Evolutionary conservation across 2,329 filamentous ascomycete species (phyloP).

Genomic region (Penicillium brasilianum): DNA sequence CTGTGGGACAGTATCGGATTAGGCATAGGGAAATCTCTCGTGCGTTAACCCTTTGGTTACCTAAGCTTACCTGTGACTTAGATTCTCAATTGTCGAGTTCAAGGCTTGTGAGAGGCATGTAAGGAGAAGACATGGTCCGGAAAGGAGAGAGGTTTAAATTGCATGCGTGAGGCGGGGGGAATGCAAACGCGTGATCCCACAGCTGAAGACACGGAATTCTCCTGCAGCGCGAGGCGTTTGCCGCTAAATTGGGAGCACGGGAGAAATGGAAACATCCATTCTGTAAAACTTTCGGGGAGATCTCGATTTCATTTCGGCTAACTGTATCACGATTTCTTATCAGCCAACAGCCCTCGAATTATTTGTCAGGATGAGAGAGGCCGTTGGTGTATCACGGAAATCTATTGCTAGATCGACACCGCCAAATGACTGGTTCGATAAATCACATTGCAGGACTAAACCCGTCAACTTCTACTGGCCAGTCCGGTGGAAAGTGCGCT

Average conservation of each 20-base stretch:
- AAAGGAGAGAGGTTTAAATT: background rate
- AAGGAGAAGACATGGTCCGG: background rate
- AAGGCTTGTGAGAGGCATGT: background rate
- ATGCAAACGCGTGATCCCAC: background rate
- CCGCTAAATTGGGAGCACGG: too few relatives aligned
- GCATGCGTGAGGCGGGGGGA: background rate
- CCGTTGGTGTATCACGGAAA: too few relatives aligned
- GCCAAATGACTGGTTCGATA: background rate
- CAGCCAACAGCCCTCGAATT: background rate
- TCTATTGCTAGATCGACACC: too few relatives aligned
- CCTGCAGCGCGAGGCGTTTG: background rate
- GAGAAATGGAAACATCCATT: background rate
- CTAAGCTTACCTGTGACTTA: background rate
- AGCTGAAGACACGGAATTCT: background rate
- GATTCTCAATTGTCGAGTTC: background rate
- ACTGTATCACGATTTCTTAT: background rate
- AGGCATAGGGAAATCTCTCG: background rate
- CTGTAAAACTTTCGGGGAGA: too few relatives aligned
- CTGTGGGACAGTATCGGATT: background rate
- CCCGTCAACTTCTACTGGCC: background rate
- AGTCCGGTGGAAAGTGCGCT: background rate
- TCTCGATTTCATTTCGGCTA: too few relatives aligned
- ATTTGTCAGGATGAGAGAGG: background rate
- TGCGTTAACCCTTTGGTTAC: background rate
- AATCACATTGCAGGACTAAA: background rate